These are phyloP conservation scores for Gelatoporia subvermispora DNA, from an alignment of 768 basidiomycete species.

Conservation along the genomic window DNA sequence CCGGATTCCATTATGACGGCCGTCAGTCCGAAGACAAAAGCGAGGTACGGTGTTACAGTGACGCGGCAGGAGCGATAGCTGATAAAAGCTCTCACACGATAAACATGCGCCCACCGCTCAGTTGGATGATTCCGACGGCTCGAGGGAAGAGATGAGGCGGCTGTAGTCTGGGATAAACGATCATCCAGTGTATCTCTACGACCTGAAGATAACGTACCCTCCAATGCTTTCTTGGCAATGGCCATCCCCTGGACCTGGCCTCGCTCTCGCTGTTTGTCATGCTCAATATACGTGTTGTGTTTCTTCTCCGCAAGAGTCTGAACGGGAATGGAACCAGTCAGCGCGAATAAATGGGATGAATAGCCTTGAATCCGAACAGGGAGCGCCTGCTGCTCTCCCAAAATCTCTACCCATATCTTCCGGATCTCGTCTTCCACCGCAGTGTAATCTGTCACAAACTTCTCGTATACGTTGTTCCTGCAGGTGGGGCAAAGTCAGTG, in stretches of 20 bases:
- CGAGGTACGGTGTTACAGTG: too few relatives aligned
- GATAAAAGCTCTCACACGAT: too few relatives aligned
- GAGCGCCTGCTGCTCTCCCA: conserved; percentile 14
- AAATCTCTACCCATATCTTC: conserved; percentile 17
- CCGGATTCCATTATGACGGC: too few relatives aligned
- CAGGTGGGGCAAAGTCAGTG: not conserved
- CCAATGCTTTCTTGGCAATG: conserved; percentile 20
- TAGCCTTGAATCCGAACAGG: conserved; percentile 8
- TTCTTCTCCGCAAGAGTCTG: conserved; percentile 14
- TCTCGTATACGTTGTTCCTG: conserved; percentile 20
- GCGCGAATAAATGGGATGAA: not conserved
- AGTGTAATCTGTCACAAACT: conserved; percentile 23
- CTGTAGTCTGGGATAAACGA: not conserved
- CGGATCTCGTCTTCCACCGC: conserved; percentile 23
- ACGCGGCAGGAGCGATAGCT: too few relatives aligned
- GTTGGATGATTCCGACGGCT: not conserved
- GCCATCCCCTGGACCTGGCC: conserved; percentile 24
- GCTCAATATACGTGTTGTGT: conserved; percentile 6
- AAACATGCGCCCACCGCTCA: not conserved
- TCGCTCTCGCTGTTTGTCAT: conserved; percentile 18
- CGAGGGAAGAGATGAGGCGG: not conserved
- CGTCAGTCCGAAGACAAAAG: too few relatives aligned
- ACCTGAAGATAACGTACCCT: conserved; percentile 12
- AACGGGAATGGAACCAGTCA: not conserved
- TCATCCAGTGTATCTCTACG: not conserved